Percentiles rank a stretch among this genome's conserved stretches.
phyloP scores from a whole-genome alignment of 2,329 filamentous ascomycete genomes.

The Tolypocladium nubicola region DNA sequence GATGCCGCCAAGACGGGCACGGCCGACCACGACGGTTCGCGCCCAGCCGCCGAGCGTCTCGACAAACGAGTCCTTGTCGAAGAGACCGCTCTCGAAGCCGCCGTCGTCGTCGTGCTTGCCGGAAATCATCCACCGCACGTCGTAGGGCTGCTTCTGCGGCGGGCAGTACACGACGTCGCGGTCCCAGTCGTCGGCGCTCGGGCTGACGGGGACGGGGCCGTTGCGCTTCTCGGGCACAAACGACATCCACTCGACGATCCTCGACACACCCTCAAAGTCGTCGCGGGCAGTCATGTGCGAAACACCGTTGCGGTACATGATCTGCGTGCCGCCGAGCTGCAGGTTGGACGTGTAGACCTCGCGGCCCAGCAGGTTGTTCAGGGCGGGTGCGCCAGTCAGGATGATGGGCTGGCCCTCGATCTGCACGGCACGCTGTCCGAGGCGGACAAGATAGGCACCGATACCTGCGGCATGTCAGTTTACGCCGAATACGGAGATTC shows the following conservation, averaged over 20 bases:
- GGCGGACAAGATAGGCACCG: slow-evolving; percentile 94
- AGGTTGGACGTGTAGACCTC: slow-evolving; percentile 99
- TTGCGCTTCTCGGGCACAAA: slow-evolving; percentile 95
- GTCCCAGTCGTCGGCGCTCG: slow-evolving; percentile 80
- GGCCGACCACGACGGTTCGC: slow-evolving; percentile 89
- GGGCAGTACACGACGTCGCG: slow-evolving; percentile 81
- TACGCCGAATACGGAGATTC: fast-evolving
- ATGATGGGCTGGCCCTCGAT: slow-evolving; percentile 99
- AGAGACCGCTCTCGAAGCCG: slow-evolving; percentile 75
- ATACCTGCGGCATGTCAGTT: slow-evolving; percentile 47
- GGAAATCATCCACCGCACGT: slow-evolving; percentile 86
- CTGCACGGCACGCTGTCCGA: slow-evolving; percentile 96
- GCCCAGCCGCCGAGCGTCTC: slow-evolving; percentile 97
- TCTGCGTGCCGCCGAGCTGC: slow-evolving; percentile 98
- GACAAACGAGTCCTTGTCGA: slow-evolving; percentile 94
- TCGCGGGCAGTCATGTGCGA: slow-evolving; percentile 98
- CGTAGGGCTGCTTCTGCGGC: slow-evolving; percentile 74
- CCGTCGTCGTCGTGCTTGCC: slow-evolving; percentile 69
- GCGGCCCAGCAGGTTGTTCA: slow-evolving; percentile 96
- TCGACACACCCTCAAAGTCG: slow-evolving; percentile 94
- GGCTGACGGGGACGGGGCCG: slow-evolving; percentile 83
- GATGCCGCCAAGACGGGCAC: slow-evolving; percentile 91
- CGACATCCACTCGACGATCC: slow-evolving; percentile 97
- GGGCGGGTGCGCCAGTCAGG: slow-evolving; percentile 88
- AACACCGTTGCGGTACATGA: slow-evolving; percentile 99